phyloP scores from a whole-genome alignment of 78 protist species.

The Dictyostelium purpureum region DNA sequence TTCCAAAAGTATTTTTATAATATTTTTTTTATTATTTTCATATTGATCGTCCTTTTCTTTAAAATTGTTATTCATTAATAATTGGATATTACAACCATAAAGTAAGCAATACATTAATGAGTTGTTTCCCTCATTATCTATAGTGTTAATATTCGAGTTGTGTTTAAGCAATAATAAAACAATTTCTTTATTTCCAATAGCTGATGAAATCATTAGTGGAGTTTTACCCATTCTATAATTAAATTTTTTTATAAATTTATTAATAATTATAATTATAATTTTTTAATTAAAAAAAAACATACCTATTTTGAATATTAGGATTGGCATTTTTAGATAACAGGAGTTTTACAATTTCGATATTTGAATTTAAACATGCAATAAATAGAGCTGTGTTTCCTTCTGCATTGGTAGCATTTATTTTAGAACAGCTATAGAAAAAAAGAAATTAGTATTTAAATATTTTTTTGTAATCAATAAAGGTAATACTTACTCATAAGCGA shows the following conservation, averaged over 20 bases:
- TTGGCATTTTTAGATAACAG: not conserved
- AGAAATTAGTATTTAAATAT: not conserved
- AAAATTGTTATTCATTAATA: not conserved
- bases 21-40: not conserved
- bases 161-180: not conserved
- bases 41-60: not conserved
- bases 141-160: not conserved
- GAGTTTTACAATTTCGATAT: not conserved
- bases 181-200: slow-evolving; percentile 18
- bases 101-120: slow-evolving; percentile 34
- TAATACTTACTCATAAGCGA: not conserved
- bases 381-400: slow-evolving; percentile 21
- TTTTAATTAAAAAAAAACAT: not conserved
- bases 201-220: slow-evolving; percentile 15
- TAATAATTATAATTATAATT: not conserved
- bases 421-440: not conserved
- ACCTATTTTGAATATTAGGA: slow-evolving; percentile 35
- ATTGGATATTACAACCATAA: slow-evolving; percentile 18
- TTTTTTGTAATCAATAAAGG: not conserved
- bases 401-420: slow-evolving; percentile 9
- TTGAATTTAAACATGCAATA: slow-evolving; percentile 34
- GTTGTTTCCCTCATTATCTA: slow-evolving; percentile 25
- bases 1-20: not conserved
- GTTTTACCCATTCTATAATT: slow-evolving; percentile 12
- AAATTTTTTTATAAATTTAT: not conserved